A percentile compares a stretch with the other conserved stretches of the same genome.
Conservation (phyloP, 2,329 filamentous ascomycete species). For the Trichoderma aggressivum region DNA sequence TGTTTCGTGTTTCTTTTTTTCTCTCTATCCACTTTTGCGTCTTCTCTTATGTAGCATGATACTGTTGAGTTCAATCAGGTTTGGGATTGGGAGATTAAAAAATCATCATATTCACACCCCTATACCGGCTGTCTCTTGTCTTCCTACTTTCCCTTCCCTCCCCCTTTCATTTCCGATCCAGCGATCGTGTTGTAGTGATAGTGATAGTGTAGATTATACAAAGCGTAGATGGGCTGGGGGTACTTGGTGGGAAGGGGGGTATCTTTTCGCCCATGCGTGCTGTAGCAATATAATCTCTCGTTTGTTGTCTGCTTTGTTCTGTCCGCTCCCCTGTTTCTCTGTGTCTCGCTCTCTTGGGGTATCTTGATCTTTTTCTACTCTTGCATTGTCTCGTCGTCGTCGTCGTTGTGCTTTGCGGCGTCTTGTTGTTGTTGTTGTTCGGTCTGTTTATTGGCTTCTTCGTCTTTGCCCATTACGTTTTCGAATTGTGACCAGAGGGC, state of each 20-base stretch:
- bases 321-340: neutral
- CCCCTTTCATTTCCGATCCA: neutral
- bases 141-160: neutral
- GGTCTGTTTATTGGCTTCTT: constrained; percentile 29
- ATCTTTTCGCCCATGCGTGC: neutral
- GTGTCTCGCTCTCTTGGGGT: neutral
- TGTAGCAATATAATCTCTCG: neutral
- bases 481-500: constrained; percentile 97
- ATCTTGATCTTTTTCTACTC: neutral
- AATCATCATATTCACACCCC: constrained; percentile 23
- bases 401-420: constrained; percentile 19
- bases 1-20: constrained; percentile 17
- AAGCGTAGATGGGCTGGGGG: neutral
- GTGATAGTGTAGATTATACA: constrained; percentile 18
- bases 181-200: constrained; percentile 14
- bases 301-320: neutral
- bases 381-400: constrained; percentile 12
- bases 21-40: constrained; percentile 25
- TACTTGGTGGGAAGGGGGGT: neutral
- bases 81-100: constrained; percentile 22
- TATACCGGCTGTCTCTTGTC: constrained; percentile 4
- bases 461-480: constrained; percentile 81
- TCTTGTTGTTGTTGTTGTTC: constrained; percentile 29
- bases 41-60: constrained; percentile 30
- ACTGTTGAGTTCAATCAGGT: constrained; percentile 25